Conservation (phyloP, 768 basidiomycete genomes). For the Coprinopsis sp. region DNA sequence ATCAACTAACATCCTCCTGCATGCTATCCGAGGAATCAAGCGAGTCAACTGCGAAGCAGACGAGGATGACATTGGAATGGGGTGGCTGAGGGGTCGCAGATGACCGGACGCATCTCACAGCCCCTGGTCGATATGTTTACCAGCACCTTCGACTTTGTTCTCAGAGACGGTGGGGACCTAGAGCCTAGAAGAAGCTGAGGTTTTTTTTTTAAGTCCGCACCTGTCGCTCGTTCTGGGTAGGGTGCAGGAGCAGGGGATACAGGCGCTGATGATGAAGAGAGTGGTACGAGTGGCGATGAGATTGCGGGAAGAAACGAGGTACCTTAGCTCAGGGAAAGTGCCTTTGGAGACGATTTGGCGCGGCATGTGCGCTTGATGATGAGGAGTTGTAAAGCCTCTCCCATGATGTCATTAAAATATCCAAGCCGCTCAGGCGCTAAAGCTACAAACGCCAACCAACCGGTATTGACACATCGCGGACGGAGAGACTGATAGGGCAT, state of each 20-base stretch:
- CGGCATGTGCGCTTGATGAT: too few species aligned
- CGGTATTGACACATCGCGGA: too few species aligned
- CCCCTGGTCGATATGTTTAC: conserved; percentile 96
- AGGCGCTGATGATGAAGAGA: too few species aligned
- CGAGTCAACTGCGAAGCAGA: conserved; percentile 98
- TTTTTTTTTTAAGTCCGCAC: conserved; percentile 9
- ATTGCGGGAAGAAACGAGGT: conserved; percentile 13
- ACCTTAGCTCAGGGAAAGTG: conserved; percentile 96
- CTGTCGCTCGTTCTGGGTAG: conserved; percentile 1
- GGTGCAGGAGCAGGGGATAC: conserved; percentile 2
- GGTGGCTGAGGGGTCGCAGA: conserved; percentile 95
- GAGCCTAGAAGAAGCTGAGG: too few species aligned
- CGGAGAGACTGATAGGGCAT: too few species aligned
- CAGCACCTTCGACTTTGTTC: conserved; percentile 99
- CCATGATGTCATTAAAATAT: conserved; percentile 15
- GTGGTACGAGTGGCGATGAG: neutral
- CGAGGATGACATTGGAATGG: conserved; percentile 99
- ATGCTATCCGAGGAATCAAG: conserved; percentile 99
- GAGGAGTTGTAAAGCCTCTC: conserved; percentile 84
- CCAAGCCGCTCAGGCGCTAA: neutral
- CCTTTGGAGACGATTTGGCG: conserved; percentile 97
- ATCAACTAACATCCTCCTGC: conserved; percentile 86
- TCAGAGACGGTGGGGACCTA: conserved; percentile 99
- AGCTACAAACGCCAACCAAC: too few species aligned
- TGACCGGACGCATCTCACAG: conserved; percentile 99